Percentiles rank a stretch among this genome's conserved stretches.
Evolutionary conservation across 768 basidiomycete genomes (phyloP).

Genomic region (Tephrocybe sp.): DNA sequence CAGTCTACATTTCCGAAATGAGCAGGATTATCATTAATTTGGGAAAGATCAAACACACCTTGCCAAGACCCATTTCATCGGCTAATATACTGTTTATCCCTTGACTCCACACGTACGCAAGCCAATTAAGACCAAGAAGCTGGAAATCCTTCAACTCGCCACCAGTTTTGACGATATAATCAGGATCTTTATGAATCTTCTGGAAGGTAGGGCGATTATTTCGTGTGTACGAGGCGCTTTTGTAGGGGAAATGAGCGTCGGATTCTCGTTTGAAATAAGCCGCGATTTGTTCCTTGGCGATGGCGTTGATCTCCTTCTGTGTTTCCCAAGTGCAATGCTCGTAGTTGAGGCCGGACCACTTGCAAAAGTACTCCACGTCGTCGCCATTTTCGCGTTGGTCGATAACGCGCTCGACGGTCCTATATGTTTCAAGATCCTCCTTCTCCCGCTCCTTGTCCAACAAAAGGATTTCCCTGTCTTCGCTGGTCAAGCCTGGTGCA

Average conservation of each 20-base stretch:
- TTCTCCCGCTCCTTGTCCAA: slow-evolving; percentile 90
- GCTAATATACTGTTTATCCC: slow-evolving; percentile 97
- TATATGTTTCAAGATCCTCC: slow-evolving; percentile 89
- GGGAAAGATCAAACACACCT: slow-evolving; percentile 43
- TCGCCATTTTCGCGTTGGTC: slow-evolving; percentile 67
- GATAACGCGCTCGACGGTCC: slow-evolving; percentile 89
- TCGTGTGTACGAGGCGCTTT: slow-evolving; percentile 68
- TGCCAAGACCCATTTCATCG: slow-evolving; percentile 99
- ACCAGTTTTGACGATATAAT: slow-evolving; percentile 76
- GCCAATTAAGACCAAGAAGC: slow-evolving; percentile 96
- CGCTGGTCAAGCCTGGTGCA: slow-evolving; percentile 68
- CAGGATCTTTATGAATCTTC: slow-evolving; percentile 86
- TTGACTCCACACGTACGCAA: slow-evolving; percentile 94
- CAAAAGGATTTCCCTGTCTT: slow-evolving; percentile 87
- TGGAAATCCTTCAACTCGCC: slow-evolving; percentile 97
- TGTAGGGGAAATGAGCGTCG: slow-evolving; percentile 82
- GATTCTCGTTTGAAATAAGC: slow-evolving; percentile 77
- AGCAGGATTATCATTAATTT: slow-evolving; percentile 1
- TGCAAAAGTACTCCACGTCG: slow-evolving; percentile 89
- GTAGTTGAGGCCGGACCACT: slow-evolving; percentile 94
- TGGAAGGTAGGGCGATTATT: slow-evolving; percentile 74
- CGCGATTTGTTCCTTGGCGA: slow-evolving; percentile 77
- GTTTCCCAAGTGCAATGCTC: slow-evolving; percentile 96
- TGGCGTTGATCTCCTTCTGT: slow-evolving; percentile 74
- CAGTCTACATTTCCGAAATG: slow-evolving; percentile 54